Conservation (phyloP, 176 grass and related monocot species). For the Triticum timopheevii region DNA sequence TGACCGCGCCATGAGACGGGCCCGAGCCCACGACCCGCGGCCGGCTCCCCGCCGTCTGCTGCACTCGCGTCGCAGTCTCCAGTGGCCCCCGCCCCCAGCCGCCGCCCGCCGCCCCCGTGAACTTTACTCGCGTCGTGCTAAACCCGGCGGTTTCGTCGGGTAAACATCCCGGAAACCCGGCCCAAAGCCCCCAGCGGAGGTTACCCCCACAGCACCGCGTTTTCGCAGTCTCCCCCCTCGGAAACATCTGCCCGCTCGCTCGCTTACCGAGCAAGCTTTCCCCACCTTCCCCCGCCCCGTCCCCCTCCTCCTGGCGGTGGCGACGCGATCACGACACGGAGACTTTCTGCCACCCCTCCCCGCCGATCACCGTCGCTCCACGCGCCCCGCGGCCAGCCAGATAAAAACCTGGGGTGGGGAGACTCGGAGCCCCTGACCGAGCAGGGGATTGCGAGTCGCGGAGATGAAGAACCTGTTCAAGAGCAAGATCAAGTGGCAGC, state of each 20-base stretch:
- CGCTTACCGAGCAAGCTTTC: neutral
- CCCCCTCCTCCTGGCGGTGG: neutral
- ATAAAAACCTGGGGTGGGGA: neutral
- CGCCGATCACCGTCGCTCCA: conserved; percentile 13
- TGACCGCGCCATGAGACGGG: neutral
- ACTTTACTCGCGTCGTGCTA: neutral
- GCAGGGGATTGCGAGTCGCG: neutral
- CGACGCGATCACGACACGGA: neutral
- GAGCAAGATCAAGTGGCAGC: conserved; percentile 87
- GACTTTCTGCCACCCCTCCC: neutral
- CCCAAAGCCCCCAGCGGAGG: neutral
- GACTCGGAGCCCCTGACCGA: neutral
- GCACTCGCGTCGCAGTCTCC: neutral
- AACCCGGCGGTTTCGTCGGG: conserved; percentile 45
- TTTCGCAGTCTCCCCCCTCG: conserved; percentile 36
- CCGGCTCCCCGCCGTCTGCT: neutral
- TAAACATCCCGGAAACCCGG: conserved; percentile 48
- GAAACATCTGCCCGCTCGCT: neutral
- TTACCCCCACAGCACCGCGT: neutral
- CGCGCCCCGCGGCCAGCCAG: neutral
- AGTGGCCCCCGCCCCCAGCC: too few relatives aligned
- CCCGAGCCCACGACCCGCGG: neutral
- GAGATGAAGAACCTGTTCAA: conserved; percentile 98
- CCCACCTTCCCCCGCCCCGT: neutral
- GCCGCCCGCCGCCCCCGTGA: neutral